Evolutionary conservation across 192 early-diverging fungal species (phyloP), one percentile per base, ranked within the genome.

Genomic region (Linnemannia elongata): DNA sequence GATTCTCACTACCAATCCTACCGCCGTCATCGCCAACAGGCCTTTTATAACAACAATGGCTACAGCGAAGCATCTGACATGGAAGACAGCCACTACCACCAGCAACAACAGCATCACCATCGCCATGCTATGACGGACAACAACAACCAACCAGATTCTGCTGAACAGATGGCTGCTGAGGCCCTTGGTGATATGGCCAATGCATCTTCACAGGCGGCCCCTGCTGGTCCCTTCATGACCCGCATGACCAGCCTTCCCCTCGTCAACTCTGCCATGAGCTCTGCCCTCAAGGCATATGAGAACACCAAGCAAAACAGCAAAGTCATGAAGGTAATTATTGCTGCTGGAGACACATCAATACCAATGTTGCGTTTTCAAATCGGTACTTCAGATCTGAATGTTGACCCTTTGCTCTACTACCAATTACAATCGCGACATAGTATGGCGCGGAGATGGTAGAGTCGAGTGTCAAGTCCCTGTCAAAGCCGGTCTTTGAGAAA

Each of bases 381-480:
- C n/a, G 39, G 17, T 71, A 20, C 42, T 27, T 27, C 55, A 57
- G 22, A 38, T 0, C 0, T 52, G 17, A 0, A 30, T 66, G 8
- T 7, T 66, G 33, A 66, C 24, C 24, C 22, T 24, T n/a, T 60
- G 6, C 17, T 15, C 20, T 55, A 60, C n/a, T 60, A 27, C 55
- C 9, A 10, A 66, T 66, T 66, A 12, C 12, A 33, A 66, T 33
- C 15, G 22, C 39, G 20, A 33, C 20, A 17, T 68, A 93, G 85
- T 94, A 93, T 79, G 94, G 94, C 41, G 94, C 94, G 36, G 93
- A 94, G 77, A 94, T 94, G 79, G 94, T 97, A 22, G 97, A 97
- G 80, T 94, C 93, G 18, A 92, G 93, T 15, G 93, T 95, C 30
- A 93, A 93, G 72, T 91, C 90, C 12, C 90, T 97, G 76, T 94